phyloP scores from a whole-genome alignment of 2,329 filamentous ascomycete genomes.

The Fusarium keratoplasticum region DNA sequence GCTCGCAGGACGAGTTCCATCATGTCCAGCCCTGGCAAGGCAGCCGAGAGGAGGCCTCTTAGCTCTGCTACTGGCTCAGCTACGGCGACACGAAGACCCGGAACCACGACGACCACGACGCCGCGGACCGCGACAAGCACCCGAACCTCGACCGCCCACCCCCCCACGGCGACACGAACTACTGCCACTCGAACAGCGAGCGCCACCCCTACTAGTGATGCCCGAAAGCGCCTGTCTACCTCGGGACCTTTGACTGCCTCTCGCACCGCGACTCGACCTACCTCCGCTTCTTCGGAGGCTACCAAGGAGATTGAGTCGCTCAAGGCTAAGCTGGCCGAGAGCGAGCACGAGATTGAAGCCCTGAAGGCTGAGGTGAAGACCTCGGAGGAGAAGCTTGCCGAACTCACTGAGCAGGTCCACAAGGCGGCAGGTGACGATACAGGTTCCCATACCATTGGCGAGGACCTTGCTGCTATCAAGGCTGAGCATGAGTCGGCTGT shows the following conservation, averaged over 20 bases:
- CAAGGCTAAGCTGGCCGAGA: conserved; percentile 68
- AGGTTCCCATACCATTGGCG: conserved; percentile 56
- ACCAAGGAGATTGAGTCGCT: conserved; percentile 70
- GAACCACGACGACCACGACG: conserved; percentile 47
- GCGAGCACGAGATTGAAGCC: conserved; percentile 67
- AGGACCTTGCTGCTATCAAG: conserved; percentile 60
- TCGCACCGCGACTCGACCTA: conserved; percentile 54
- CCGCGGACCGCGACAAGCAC: conserved; percentile 51
- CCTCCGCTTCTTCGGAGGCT: conserved; percentile 55
- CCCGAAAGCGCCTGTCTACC: conserved; percentile 69
- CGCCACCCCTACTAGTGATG: conserved; percentile 56
- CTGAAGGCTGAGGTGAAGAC: conserved; percentile 67
- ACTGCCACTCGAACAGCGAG: conserved; percentile 53
- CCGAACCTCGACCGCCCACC: conserved; percentile 40
- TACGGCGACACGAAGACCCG: conserved; percentile 50
- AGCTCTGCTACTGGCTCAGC: conserved; percentile 46
- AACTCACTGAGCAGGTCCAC: conserved; percentile 64
- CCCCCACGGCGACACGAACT: conserved; percentile 32
- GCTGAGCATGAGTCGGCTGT: conserved; percentile 62
- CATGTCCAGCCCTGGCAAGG: conserved; percentile 52
- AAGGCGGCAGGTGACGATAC: conserved; percentile 53
- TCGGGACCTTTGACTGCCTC: conserved; percentile 54
- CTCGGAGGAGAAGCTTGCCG: conserved; percentile 66
- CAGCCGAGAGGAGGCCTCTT: conserved; percentile 51
- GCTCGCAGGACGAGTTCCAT: conserved; percentile 59